Base-by-base conservation (phyloP, 306 rosid species). In the Nissolia schottii region DNA sequence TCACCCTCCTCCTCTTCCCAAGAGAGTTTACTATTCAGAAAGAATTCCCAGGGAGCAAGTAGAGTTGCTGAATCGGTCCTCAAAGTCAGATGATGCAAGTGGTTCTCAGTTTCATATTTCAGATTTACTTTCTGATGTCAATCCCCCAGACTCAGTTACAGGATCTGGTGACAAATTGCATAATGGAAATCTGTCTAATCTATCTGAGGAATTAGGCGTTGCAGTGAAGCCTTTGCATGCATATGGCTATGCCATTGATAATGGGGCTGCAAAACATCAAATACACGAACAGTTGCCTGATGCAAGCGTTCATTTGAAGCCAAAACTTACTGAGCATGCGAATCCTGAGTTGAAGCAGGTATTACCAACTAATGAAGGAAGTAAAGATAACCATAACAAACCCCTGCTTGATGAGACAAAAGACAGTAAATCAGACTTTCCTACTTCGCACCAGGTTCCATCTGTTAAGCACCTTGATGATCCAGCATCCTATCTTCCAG, bases 11-110 rank as follows among this genome's bases (percentile, higher is more conserved):
- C 81, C 79, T 64, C 77, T 79, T 76, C 82, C 88, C 67, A 84
- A 78, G 50, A 86, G 97, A 86, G n/a, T n/a, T n/a, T n/a, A n/a
- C n/a, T n/a, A n/a, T n/a, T n/a, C n/a, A n/a, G n/a, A n/a, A n/a
- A n/a, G 92, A 83, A 80, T 80, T 82, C 96, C 96, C 0, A 89
- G 94, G 85, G 94, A 86, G 75, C 96, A 83, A 77, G 84, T 75
- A 43, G 94, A 89, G 79, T 83, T 81, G 68, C 83, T 83, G 84
- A 92, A 86, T 63, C 81, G 90, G 53, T 86, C 82, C 32, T 77
- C 92, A 66, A 92, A 92, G 73, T 92, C 97, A 38, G 97, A 92
- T 61, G 96, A 86, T 58, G 41, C 83, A 0, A 85, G 75, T 79
- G 82, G 77, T 64, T 67, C 85, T 28, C 85, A 77, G 34, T 79